These are phyloP conservation scores for Hura crepitans DNA, from an alignment of 441 rosid species.

Conservation along the genomic window DNA sequence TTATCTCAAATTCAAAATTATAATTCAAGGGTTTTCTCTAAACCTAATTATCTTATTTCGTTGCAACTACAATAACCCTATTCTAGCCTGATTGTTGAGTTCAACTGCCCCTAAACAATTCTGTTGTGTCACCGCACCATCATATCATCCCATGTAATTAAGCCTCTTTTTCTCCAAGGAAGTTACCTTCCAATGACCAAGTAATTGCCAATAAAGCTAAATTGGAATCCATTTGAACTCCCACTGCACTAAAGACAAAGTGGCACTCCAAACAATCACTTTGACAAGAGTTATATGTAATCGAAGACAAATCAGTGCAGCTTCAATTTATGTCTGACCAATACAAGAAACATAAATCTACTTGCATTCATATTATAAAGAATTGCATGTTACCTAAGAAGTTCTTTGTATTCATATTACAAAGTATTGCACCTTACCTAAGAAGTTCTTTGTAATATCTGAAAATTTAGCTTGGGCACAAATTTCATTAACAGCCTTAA, in stretches of 20 bases:
- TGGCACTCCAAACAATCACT: background rate
- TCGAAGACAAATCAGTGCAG: background rate
- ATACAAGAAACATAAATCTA: background rate
- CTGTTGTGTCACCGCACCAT: too few species aligned
- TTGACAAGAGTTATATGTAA: background rate
- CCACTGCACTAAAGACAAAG: background rate
- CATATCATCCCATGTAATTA: background rate
- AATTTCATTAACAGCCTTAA: slow-evolving; percentile 58
- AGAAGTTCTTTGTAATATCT: slow-evolving; percentile 59
- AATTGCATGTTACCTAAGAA: too few species aligned
- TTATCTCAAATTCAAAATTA: too few species aligned
- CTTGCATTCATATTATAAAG: background rate
- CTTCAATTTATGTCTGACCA: background rate
- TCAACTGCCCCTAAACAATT: too few species aligned
- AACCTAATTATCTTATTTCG: too few species aligned
- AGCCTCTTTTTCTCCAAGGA: background rate
- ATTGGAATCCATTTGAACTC: background rate
- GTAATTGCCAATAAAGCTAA: background rate
- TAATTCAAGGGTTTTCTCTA: too few species aligned
- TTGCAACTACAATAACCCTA: too few species aligned
- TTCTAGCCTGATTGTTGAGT: too few species aligned
- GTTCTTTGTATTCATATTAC: background rate
- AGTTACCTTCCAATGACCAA: background rate
- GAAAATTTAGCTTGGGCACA: slow-evolving; percentile 60
- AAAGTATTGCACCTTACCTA: slow-evolving; percentile 44